Conservation (phyloP, 371 early-diverging fungal genomes). For the Mortierella sp. region DNA sequence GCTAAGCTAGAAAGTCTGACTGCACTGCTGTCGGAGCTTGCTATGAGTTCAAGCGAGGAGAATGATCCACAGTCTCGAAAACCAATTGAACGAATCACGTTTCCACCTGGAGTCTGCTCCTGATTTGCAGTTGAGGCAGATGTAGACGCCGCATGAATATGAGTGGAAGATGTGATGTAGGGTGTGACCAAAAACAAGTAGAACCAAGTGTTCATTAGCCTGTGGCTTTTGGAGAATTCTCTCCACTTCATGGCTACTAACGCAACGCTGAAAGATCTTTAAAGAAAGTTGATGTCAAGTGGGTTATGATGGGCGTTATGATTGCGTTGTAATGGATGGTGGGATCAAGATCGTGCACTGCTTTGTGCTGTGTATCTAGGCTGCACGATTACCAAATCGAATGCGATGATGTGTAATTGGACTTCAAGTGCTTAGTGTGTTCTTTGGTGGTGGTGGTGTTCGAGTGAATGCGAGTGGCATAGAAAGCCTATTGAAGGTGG, state of each 20-base stretch:
- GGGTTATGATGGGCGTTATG: not conserved
- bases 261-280: not conserved
- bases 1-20: slow-evolving; percentile 20
- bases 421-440: not conserved
- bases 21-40: not conserved
- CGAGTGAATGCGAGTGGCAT: not conserved
- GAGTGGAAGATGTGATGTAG: not conserved
- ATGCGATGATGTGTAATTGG: not conserved
- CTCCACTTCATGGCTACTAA: slow-evolving; percentile 1
- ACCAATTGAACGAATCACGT: slow-evolving; percentile 39
- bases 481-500: not conserved
- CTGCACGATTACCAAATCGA: not conserved
- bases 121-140: not conserved
- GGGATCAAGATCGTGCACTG: no score
- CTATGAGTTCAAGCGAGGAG: not conserved
- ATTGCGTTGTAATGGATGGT: no score
- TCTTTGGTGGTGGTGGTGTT: not conserved
- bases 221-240: not conserved
- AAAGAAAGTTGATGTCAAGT: not conserved
- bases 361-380: no score
- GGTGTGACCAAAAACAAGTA: not conserved
- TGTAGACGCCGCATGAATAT: slow-evolving; percentile 16
- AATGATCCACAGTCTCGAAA: slow-evolving; percentile 22
- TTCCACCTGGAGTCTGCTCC: not conserved
- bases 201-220: not conserved